Base-by-base conservation (phyloP, 805 yeast genomes). In the Starmerella apicola region DNA sequence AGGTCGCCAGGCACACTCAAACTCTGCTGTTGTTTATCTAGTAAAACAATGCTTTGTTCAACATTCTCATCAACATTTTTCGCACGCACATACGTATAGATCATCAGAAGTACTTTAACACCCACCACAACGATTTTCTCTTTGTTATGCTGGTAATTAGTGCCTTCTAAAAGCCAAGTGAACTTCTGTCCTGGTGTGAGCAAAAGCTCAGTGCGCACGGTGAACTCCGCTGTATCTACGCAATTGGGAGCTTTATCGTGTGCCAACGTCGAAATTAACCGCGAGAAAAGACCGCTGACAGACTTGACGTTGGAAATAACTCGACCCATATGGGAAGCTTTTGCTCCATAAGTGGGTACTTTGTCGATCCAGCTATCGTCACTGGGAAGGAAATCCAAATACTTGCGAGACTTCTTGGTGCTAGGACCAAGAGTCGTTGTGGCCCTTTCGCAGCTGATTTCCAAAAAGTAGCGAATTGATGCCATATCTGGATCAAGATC, bases 371-470 rank as follows among this genome's bases (percentile, higher is more conserved):
- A 3, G 12, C 19, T 28, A 4, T 41, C 46, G 27, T 51, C 56
- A 26, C 45, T 44, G 0, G 82, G 81, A 23, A 72, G 54, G 45
- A 77, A 72, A 3, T 61, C 57, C 46, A 78, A 71, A 4, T 76
- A 78, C 34, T 65, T 66, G 35, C 52, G 53, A 13, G 33, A 13
- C 8, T 28, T 22, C n/a, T 27, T 32, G n/a, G 23, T n/a, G 13
- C 20, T 24, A 5, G 15, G 17, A 20, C 36, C 40, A 12, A 37
- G 26, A 16, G 34, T 20, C 5, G 34, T 12, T 4, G 34, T 20
- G 12, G 17, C 16, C n/a, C 34, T n/a, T 13, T 32, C 34, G n/a
- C 13, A 32, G 13, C 8, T 13, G 8, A 48, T 45, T 16, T 26
- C 19, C 12, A 48, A 15, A 23, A 9, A 32, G 41, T 48, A 48